Percentiles rank a stretch among this genome's conserved stretches.
phyloP scores from a whole-genome alignment of 2,329 filamentous ascomycete genomes.

The Ascocoryne sarcoides region DNA sequence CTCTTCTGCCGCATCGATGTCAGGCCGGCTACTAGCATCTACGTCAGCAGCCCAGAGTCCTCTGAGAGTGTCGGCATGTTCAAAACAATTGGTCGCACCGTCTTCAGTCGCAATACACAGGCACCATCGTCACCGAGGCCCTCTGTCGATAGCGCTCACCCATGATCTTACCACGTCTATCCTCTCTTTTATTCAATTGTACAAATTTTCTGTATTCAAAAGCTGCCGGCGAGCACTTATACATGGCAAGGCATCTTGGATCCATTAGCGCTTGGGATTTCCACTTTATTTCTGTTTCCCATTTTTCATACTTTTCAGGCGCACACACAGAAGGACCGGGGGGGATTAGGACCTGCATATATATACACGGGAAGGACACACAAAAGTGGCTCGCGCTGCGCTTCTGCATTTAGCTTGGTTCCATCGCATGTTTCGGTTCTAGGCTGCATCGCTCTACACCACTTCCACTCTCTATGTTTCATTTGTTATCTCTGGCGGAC shows the following conservation, averaged over 20 bases:
- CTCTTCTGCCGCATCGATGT: slow-evolving; percentile 83
- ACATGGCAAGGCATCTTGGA: neutral
- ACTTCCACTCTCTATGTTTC: slow-evolving; percentile 16
- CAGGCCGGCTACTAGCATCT: slow-evolving; percentile 46
- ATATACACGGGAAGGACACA: slow-evolving; percentile 23
- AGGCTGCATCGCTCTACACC: neutral
- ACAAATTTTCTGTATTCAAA: slow-evolving; percentile 17
- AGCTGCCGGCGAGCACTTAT: slow-evolving; percentile 1
- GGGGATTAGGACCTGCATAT: slow-evolving; percentile 13
- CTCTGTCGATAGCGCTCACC: slow-evolving; percentile 16
- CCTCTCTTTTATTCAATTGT: slow-evolving; percentile 16
- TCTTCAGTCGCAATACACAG: slow-evolving; percentile 40
- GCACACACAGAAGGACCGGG: slow-evolving; percentile 19
- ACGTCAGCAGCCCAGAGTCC: slow-evolving; percentile 40
- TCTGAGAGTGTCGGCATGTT: slow-evolving; percentile 43
- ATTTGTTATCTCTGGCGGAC: slow-evolving; percentile 7
- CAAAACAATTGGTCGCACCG: slow-evolving; percentile 47
- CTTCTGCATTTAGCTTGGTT: too few species aligned
- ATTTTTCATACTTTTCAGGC: slow-evolving; percentile 15
- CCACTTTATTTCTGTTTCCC: slow-evolving; percentile 10
- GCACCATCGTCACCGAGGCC: slow-evolving; percentile 24
- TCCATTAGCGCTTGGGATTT: neutral
- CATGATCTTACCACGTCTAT: slow-evolving; percentile 5
- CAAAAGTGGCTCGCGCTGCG: slow-evolving; percentile 29
- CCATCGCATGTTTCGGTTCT: slow-evolving; percentile 1